Evolutionary conservation across 805 yeast species (phyloP).

Genomic region (Alloascoidea hylecoeti): DNA sequence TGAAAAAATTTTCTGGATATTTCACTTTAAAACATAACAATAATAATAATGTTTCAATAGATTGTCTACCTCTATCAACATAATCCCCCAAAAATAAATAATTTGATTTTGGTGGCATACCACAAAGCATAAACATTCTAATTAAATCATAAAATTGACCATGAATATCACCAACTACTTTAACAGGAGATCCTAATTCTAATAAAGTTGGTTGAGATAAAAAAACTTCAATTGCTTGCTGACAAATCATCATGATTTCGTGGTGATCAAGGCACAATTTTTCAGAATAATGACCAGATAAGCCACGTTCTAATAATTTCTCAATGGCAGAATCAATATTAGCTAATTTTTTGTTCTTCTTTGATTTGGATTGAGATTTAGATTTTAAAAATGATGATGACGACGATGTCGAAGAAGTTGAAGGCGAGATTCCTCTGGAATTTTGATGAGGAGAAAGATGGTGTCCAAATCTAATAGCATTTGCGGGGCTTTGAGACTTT

Average conservation of each 20-base stretch:
- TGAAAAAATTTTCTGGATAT: conserved; percentile 95
- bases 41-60: conserved; percentile 88
- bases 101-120: conserved; percentile 98
- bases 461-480: not conserved
- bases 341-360: conserved; percentile 63
- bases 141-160: conserved; percentile 95
- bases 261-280: conserved; percentile 81
- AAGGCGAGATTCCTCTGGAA: conserved; percentile 77
- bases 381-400: conserved; percentile 47
- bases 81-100: conserved; percentile 93
- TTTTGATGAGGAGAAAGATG: conserved; percentile 12
- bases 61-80: conserved; percentile 97
- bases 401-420: conserved; percentile 22
- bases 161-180: conserved; percentile 93
- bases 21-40: conserved; percentile 92
- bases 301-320: conserved; percentile 58
- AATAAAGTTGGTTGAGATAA: conserved; percentile 93
- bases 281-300: not conserved
- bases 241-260: conserved; percentile 94
- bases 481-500: conserved; percentile 1
- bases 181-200: conserved; percentile 95
- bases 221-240: conserved; percentile 95
- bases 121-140: conserved; percentile 94
- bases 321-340: conserved; percentile 96
- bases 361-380: conserved; percentile 44